Evolutionary conservation across 345 rosid species (phyloP).

Genomic region (Anacardium occidentale): DNA sequence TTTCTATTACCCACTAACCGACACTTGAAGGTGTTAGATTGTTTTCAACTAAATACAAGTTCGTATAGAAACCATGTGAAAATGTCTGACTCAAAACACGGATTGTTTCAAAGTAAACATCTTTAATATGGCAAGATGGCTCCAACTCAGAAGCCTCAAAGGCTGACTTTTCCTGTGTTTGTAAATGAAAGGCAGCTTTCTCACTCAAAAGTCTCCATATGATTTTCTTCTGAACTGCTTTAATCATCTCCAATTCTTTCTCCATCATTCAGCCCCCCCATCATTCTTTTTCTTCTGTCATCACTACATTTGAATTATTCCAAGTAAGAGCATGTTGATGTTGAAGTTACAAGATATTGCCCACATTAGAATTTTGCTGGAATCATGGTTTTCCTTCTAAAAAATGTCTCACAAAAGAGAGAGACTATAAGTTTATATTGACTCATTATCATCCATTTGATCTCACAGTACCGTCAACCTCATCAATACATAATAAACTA

Average conservation of each 20-base stretch:
- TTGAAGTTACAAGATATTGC: too few species aligned
- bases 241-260: not conserved
- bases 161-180: not conserved
- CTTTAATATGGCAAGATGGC: not conserved
- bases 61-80: not conserved
- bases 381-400: too few species aligned
- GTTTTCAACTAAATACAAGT: conserved; percentile 1
- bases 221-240: conserved; percentile 5
- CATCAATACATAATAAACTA: too few species aligned
- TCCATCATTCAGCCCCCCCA: not conserved
- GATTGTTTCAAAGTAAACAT: not conserved
- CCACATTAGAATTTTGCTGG: too few species aligned
- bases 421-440: too few species aligned
- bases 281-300: not conserved
- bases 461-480: too few species aligned
- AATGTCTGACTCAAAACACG: not conserved
- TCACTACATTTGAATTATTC: not conserved
- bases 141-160: conserved; percentile 19
- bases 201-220: not conserved
- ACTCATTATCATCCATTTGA: too few species aligned
- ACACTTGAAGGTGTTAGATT: conserved; percentile 16
- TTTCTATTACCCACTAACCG: conserved; percentile 7
- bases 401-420: too few species aligned
- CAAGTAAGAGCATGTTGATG: not conserved
- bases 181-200: not conserved